These are phyloP conservation scores for Bruguiera hainesii DNA, from an alignment of 441 rosid species.

Conservation along the genomic window DNA sequence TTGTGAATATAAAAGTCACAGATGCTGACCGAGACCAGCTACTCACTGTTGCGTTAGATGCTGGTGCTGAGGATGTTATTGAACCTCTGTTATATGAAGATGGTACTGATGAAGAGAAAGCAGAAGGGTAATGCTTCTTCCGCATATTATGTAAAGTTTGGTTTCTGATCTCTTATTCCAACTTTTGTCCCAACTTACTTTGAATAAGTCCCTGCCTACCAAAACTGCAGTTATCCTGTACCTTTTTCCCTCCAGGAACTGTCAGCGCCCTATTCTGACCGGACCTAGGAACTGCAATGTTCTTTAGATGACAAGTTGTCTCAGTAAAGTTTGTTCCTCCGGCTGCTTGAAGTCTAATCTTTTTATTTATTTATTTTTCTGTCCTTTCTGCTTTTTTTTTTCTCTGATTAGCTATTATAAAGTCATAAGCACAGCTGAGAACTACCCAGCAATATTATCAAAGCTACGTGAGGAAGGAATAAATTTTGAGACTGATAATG, in stretches of 20 bases:
- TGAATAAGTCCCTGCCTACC: too few species aligned
- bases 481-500: slow-evolving; percentile 78
- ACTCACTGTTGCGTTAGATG: slow-evolving; percentile 67
- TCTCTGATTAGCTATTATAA: slow-evolving; percentile 55
- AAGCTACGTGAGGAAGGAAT: slow-evolving; percentile 75
- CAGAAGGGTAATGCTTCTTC: slow-evolving; percentile 45
- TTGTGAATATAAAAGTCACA: slow-evolving; percentile 61
- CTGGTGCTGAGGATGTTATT: slow-evolving; percentile 94
- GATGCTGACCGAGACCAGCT: slow-evolving; percentile 87
- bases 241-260: too few species aligned
- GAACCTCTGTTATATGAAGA: slow-evolving; percentile 74
- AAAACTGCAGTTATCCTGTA: too few species aligned
- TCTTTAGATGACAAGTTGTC: background rate
- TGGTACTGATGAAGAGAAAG: slow-evolving; percentile 64
- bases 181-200: background rate
- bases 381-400: background rate
- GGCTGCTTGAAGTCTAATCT: slow-evolving; percentile 11
- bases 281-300: too few species aligned
- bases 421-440: slow-evolving; percentile 67
- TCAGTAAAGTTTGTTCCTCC: slow-evolving; percentile 1
- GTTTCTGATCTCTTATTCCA: slow-evolving; percentile 1
- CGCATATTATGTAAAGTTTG: slow-evolving; percentile 5
- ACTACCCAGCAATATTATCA: slow-evolving; percentile 57
- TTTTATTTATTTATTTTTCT: slow-evolving; percentile 7
- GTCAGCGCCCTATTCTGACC: too few species aligned